A percentile compares a stretch with the other conserved stretches of the same genome.
These are phyloP conservation scores for Aspergillus bombycis DNA, from an alignment of 2,329 filamentous ascomycete species.

Conservation along the genomic window DNA sequence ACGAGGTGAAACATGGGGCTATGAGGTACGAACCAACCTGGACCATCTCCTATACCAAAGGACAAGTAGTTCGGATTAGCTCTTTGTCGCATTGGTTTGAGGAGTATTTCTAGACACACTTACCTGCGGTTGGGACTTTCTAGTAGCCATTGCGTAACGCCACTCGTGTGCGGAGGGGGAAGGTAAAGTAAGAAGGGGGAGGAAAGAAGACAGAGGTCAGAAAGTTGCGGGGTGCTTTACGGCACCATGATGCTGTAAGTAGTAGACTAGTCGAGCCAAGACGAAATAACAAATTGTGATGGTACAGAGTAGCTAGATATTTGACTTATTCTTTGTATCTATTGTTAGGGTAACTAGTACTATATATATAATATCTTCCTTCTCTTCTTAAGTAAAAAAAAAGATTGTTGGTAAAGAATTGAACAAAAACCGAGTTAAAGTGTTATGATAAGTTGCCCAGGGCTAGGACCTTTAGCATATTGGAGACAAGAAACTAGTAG, in stretches of 20 bases:
- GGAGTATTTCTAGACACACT: constrained; percentile 25
- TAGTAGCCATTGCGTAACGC: constrained; percentile 37
- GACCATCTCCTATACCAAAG: constrained; percentile 81
- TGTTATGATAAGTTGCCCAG: too few species aligned
- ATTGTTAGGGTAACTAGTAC: background rate
- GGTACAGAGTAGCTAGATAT: background rate
- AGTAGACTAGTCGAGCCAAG: background rate
- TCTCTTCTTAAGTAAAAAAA: background rate
- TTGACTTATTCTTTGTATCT: background rate
- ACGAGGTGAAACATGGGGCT: constrained; percentile 16
- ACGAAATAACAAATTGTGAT: background rate
- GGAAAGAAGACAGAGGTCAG: background rate
- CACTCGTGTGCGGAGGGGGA: constrained; percentile 20
- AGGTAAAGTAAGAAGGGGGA: background rate
- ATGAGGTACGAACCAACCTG: constrained; percentile 84
- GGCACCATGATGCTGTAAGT: constrained; percentile 11
- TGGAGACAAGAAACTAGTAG: too few species aligned
- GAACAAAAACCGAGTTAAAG: too few species aligned
- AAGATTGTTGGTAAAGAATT: too few species aligned
- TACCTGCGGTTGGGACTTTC: constrained; percentile 72
- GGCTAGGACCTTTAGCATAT: too few species aligned
- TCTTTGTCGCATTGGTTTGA: background rate
- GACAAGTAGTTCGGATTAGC: background rate
- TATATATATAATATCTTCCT: background rate
- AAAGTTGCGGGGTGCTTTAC: constrained; percentile 18